Evolutionary conservation across 805 yeast genomes (phyloP), one percentile per base, ranked within the genome.

Genomic region (Kuraishia floccosa): DNA sequence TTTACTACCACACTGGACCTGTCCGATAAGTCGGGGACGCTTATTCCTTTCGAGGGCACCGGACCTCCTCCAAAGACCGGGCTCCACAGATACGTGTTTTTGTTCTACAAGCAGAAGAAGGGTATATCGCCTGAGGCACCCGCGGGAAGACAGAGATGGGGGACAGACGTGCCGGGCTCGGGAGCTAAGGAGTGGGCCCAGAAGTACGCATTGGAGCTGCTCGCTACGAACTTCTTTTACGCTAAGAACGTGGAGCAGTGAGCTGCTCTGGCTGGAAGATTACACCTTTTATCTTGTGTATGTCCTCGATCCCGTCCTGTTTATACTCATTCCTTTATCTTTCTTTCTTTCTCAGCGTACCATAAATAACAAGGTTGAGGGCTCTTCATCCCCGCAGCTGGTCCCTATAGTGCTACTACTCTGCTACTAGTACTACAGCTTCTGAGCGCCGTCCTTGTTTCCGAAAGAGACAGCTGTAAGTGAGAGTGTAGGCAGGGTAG

Each of bases 1-100:
- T 40, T 56, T 24, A 54, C 64, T 11, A 50, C 64, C 1, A 56
- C 55, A n/a, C 36, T 54, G 19, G 50, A 55, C 11, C 37, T 63
- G 6, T 26, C 24, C 4, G 25, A 35, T 12, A 38, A 50, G 25
- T 36, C 47, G 24, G 75, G 70, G 14, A 63, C 63, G 26, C 40
- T 80, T 19, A 47, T 74, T 27, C 59, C 74, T 5, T 85, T 86
- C 53, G 47, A 58, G 42, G 94, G 94, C 0, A 95, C 96, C 3
- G 95, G 72, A 4, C 96, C 96, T n/a, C 96, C 96, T 24, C 68
- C 69, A 29, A 75, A 74, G 33, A 81, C 95, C 1, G 89, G 93
- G 10, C 70, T 76, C 47, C 96, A 87, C 60, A 74, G 96, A 40
- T 87, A 87, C 51, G 84, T 82, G 13, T 82, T 80, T 44, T 43